These are phyloP conservation scores for Phytophthora citrophthora DNA, from an alignment of 352 stramenopile genomes.

Conservation along the genomic window DNA sequence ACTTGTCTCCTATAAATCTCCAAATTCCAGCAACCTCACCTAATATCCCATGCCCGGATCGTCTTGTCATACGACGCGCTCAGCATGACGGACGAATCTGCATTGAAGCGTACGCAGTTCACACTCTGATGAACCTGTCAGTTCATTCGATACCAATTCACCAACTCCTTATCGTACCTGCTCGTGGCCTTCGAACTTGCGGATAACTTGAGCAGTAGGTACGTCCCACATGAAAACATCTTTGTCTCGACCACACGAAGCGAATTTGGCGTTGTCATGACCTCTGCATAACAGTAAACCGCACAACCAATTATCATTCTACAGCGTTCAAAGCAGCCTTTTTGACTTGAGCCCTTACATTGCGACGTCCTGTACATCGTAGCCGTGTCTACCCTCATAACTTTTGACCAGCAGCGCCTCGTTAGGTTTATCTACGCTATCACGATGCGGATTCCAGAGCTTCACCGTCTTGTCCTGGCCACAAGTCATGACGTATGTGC, in stretches of 20 bases:
- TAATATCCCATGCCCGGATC: conserved; percentile 77
- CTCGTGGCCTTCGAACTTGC: conserved; percentile 89
- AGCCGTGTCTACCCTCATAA: conserved; percentile 86
- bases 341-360: conserved; percentile 56
- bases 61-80: conserved; percentile 92
- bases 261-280: conserved; percentile 88
- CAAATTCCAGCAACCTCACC: conserved; percentile 26
- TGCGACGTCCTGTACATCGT: conserved; percentile 90
- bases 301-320: background rate
- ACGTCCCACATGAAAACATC: conserved; percentile 91
- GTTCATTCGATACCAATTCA: background rate
- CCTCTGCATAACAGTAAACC: conserved; percentile 42
- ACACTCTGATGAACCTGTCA: conserved; percentile 52
- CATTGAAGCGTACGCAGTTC: conserved; percentile 87
- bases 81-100: conserved; percentile 80
- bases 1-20: background rate
- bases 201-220: conserved; percentile 82
- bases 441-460: conserved; percentile 89
- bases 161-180: conserved; percentile 43
- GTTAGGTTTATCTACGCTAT: conserved; percentile 56
- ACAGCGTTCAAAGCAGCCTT: background rate
- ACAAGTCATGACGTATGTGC: conserved; percentile 90
- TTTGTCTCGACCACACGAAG: conserved; percentile 87
- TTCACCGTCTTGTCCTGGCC: conserved; percentile 88
- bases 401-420: conserved; percentile 86